Evolutionary conservation across 2,329 filamentous ascomycete species (phyloP).

Genomic region (Aureobasidium leucospermi): DNA sequence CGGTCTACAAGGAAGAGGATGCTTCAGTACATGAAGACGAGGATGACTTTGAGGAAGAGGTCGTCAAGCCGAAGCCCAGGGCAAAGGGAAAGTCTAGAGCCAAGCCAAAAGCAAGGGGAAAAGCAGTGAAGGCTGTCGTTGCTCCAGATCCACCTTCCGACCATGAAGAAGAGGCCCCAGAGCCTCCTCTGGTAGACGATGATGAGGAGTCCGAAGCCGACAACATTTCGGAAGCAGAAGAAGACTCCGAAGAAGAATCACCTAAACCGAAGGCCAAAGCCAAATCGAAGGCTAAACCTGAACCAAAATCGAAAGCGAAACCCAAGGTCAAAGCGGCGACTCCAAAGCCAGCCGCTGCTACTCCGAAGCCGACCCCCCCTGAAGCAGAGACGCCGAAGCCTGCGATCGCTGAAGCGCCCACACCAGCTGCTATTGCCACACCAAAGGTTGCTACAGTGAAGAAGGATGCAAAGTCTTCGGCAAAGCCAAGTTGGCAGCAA

Average conservation of each 20-base stretch:
- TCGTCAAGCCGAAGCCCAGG: neutral
- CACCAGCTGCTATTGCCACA: neutral
- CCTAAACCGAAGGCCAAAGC: neutral
- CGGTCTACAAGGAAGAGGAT: neutral
- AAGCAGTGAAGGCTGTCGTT: neutral
- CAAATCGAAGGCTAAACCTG: neutral
- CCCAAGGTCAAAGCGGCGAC: neutral
- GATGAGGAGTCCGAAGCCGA: neutral
- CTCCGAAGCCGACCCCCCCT: neutral
- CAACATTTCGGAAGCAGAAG: neutral
- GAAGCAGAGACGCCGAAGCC: conserved; percentile 12
- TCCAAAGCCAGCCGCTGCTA: neutral
- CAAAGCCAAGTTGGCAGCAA: conserved; percentile 5
- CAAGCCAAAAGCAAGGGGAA: neutral
- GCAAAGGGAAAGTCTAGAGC: neutral
- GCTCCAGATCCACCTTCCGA: neutral
- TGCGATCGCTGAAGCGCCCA: conserved; percentile 12
- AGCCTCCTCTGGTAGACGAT: neutral
- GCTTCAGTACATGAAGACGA: neutral
- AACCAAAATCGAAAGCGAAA: neutral
- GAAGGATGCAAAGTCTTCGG: conserved; percentile 15
- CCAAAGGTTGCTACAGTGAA: conserved; percentile 17
- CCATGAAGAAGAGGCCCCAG: neutral
- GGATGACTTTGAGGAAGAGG: neutral
- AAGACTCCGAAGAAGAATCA: neutral